Evolutionary conservation across 75 land plant genomes (phyloP), one percentile per base, ranked within the genome.

Genomic region (Larix kaempferi): DNA sequence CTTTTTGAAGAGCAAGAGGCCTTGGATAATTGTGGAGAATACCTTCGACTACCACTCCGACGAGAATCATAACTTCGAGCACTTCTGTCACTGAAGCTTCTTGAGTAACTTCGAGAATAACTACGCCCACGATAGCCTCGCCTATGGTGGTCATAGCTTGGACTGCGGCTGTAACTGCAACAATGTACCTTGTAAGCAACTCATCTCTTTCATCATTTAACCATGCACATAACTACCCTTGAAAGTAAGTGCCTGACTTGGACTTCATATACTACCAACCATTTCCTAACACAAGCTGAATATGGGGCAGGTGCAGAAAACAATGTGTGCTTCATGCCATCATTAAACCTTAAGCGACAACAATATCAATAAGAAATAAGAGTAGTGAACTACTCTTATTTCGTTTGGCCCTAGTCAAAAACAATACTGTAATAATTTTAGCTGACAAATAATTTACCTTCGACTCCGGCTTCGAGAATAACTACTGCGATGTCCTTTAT

Each of bases 381-480:
- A 35, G 37, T 39, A 39, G 41, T 39, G 41, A 39, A 4, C 41
- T 39, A 39, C 41, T 39, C 41, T 39, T 3, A 39, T 39, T 39
- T 4, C 41, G 41, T 39, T 39, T 4, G 41, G 41, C 41, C 41
- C 4, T 39, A 4, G 41, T 39, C 1, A 39, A 39, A 39, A 4
- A 39, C 4, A 39, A 44, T 6, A 4, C 41, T 39, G 41, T 39
- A 44, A 7, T 7, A 44, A 44, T 44, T 1, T 44, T 7, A 44
- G 52, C 8, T 44, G 52, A 7, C 10, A 44, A 44, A 44, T 44
- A 44, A 44, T 44, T 33, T 65, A 65, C 69, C 69, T 69, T 33
- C 52, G 72, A 41, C 90, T 88, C 22, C 88, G 86, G 60, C 94
- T 91, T 74, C 82, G 84, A 15, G 91, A 85, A 3, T 73, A 59